A percentile compares a stretch with the other conserved stretches of the same genome.
Evolutionary conservation across 768 basidiomycete species (phyloP).

Genomic region (Lentinula boryana): DNA sequence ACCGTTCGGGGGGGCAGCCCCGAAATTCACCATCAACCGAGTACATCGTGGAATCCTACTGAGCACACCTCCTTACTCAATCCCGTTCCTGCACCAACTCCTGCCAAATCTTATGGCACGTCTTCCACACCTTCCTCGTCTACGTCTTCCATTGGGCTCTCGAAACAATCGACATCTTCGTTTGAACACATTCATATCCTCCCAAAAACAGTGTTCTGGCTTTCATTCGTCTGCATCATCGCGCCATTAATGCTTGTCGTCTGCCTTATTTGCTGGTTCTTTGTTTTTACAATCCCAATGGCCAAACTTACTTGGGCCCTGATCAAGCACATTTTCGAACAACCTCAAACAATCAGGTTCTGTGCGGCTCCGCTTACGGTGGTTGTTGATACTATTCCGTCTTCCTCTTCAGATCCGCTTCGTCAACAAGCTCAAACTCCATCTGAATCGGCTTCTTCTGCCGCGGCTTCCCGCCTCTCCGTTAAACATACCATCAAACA

Average conservation of each 20-base stretch:
- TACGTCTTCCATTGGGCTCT: constrained; percentile 24
- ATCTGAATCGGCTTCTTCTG: constrained; percentile 15
- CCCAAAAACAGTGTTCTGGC: constrained; percentile 70
- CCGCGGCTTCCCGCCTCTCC: constrained; percentile 41
- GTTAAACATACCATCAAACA: constrained; percentile 65
- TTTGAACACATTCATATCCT: constrained; percentile 51
- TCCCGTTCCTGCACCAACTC: constrained; percentile 23
- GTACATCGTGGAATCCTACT: constrained; percentile 36
- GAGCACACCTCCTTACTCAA: constrained; percentile 46
- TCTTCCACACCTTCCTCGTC: constrained; percentile 24
- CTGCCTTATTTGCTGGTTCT: constrained; percentile 90
- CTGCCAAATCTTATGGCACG: constrained; percentile 69
- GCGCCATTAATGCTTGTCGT: constrained; percentile 86
- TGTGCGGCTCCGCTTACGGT: constrained; percentile 79
- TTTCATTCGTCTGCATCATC: constrained; percentile 67
- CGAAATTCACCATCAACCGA: constrained; percentile 26
- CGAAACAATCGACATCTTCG: constrained; percentile 22
- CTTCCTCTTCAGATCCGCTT: neutral
- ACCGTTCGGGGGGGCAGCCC: constrained; percentile 28
- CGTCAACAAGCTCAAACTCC: constrained; percentile 13
- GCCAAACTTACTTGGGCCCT: constrained; percentile 96
- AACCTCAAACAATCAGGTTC: constrained; percentile 86
- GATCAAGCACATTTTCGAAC: constrained; percentile 70
- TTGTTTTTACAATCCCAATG: constrained; percentile 96
- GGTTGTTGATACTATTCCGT: constrained; percentile 36